These are phyloP conservation scores for Artemisia argyi DNA, from an alignment of 129 eudicot genomes.

Conservation along the genomic window DNA sequence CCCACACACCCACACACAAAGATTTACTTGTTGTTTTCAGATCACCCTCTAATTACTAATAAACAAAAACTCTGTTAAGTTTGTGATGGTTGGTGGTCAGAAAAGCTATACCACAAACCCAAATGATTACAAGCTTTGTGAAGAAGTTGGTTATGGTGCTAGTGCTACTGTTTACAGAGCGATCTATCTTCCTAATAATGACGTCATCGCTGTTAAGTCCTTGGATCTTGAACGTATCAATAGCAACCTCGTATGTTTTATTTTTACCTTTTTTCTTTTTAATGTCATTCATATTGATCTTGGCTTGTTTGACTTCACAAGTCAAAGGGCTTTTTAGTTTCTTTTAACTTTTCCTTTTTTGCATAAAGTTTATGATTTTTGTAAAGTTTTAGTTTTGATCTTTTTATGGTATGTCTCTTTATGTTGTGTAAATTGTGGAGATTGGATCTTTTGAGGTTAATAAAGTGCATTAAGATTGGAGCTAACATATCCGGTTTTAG, in stretches of 20 bases:
- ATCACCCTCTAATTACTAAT: neutral
- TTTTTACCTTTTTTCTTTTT: neutral
- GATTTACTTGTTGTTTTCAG: constrained; percentile 23
- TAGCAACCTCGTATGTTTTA: constrained; percentile 66
- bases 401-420: too few relatives aligned
- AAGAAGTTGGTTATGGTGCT: constrained; percentile 92
- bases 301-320: neutral
- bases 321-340: constrained; percentile 6
- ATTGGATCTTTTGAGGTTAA: too few relatives aligned
- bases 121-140: constrained; percentile 73
- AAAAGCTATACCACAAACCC: constrained; percentile 58
- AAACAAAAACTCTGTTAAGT: too few relatives aligned
- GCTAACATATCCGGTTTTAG: too few relatives aligned
- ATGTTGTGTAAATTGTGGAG: too few relatives aligned
- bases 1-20: too few relatives aligned
- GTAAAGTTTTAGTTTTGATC: too few relatives aligned
- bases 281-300: constrained; percentile 17
- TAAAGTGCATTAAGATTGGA: too few relatives aligned
- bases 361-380: too few relatives aligned
- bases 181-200: constrained; percentile 77
- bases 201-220: constrained; percentile 87
- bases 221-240: constrained; percentile 99
- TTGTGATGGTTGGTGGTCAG: constrained; percentile 40
- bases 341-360: neutral
- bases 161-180: constrained; percentile 91